A percentile compares a stretch with the other conserved stretches of the same genome.
These are phyloP conservation scores for Pseudogymnoascus sp. DNA, from an alignment of 2,329 filamentous ascomycete genomes.

Conservation along the genomic window DNA sequence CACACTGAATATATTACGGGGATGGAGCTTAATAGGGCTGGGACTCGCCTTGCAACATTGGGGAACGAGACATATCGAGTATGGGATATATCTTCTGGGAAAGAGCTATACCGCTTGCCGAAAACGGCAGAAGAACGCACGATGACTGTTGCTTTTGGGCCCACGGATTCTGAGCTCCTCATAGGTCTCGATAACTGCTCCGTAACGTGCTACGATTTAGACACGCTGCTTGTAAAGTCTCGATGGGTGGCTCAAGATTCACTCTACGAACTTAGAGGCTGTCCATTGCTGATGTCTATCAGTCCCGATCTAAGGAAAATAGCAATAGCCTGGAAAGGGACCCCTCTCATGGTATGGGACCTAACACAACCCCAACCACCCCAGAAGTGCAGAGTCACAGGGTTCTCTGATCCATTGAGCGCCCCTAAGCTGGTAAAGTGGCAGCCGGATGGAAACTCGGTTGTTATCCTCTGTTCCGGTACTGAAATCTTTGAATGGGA, in stretches of 20 bases:
- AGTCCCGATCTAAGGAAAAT: background rate
- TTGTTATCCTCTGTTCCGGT: background rate
- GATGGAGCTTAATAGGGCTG: background rate
- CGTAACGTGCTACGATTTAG: background rate
- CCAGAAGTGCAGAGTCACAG: background rate
- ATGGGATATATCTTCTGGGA: background rate
- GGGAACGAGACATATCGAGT: background rate
- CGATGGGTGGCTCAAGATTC: background rate
- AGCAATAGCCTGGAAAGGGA: background rate
- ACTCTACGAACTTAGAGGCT: background rate
- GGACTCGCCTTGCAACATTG: background rate
- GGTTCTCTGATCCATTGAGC: background rate
- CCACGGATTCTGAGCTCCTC: background rate
- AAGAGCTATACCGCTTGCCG: background rate
- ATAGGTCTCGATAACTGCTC: background rate
- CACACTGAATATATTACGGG: constrained; percentile 13
- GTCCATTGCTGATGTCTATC: background rate
- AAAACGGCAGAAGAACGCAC: background rate
- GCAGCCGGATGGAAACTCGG: background rate
- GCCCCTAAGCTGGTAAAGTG: background rate
- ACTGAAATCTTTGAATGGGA: background rate
- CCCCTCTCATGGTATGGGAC: background rate
- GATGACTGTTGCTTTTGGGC: background rate
- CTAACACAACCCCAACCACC: background rate
- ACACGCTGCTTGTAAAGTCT: background rate